phyloP scores from a whole-genome alignment of 1,284 basidiomycete genomes.

The Fereydounia khargensis region DNA sequence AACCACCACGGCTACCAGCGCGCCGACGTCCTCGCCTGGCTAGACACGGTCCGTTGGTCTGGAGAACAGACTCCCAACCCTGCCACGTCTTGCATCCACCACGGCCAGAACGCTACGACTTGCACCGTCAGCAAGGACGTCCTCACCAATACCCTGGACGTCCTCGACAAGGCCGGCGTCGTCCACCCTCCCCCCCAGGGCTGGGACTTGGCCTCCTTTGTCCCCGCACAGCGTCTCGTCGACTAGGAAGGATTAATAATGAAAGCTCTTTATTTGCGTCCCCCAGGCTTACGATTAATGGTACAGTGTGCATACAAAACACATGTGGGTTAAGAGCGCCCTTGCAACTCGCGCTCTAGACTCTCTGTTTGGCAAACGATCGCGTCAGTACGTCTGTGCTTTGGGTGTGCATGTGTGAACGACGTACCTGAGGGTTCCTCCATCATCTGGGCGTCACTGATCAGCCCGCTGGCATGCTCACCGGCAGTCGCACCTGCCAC shows the following conservation, averaged over 20 bases:
- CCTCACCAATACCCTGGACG: constrained; percentile 26
- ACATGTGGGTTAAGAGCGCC: neutral
- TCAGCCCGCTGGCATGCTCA: constrained; percentile 24
- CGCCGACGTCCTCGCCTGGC: constrained; percentile 69
- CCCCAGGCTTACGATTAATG: too few species aligned
- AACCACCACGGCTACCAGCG: constrained; percentile 62
- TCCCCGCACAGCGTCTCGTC: constrained; percentile 11
- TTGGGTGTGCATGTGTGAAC: too few species aligned
- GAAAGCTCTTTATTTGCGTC: neutral
- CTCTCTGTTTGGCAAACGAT: too few species aligned
- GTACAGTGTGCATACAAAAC: too few species aligned
- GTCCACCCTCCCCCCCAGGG: constrained; percentile 8
- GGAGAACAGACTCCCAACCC: constrained; percentile 38
- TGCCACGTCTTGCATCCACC: constrained; percentile 1
- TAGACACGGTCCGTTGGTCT: constrained; percentile 46
- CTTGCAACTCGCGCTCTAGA: constrained; percentile 30
- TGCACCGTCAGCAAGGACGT: constrained; percentile 23
- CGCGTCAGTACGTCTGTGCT: too few species aligned
- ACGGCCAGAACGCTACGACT: constrained; percentile 32
- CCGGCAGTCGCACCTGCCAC: constrained; percentile 30
- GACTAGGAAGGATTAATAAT: constrained; percentile 1
- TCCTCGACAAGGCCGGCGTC: constrained; percentile 45
- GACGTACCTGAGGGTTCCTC: constrained; percentile 41
- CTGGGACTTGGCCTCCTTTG: constrained; percentile 7
- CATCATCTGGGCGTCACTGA: constrained; percentile 40